phyloP scores from a whole-genome alignment of 306 rosid genomes.

The Pyrus pyrifolia region DNA sequence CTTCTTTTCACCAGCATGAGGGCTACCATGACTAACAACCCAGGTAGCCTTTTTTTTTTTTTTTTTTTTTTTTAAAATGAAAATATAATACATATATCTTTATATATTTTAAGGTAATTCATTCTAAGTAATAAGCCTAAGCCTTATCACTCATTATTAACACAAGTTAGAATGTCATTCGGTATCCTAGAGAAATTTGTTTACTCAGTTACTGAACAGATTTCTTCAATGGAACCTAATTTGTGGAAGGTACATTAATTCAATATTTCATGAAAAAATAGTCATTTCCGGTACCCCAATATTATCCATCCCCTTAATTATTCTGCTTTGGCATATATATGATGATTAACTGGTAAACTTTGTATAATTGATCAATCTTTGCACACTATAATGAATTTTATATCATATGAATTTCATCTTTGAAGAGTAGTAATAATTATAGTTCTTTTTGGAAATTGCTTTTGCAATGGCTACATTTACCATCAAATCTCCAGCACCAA shows the following conservation, averaged over 20 bases:
- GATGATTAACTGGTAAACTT: not conserved
- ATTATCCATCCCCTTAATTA: not conserved
- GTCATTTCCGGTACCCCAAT: not conserved
- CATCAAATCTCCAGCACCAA: conserved; percentile 26
- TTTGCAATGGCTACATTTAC: conserved; percentile 1
- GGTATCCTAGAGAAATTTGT: no score
- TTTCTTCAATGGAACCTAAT: not conserved
- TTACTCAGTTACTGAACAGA: not conserved
- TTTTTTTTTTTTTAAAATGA: no score
- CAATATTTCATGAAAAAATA: not conserved
- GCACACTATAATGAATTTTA: not conserved
- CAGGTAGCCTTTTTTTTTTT: no score
- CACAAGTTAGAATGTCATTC: no score
- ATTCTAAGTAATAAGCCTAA: no score
- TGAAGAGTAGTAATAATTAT: conserved; percentile 14
- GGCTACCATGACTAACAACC: no score
- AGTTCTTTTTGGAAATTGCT: conserved; percentile 2
- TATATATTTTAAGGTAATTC: no score
- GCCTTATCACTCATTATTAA: no score
- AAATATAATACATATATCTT: no score
- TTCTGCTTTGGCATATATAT: not conserved
- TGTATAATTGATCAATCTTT: not conserved
- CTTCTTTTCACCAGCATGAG: no score
- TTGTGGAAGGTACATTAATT: not conserved
- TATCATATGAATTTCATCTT: not conserved